Evolutionary conservation across 495 filamentous ascomycete species (phyloP).

Genomic region (Aspergillus ellipticus): DNA sequence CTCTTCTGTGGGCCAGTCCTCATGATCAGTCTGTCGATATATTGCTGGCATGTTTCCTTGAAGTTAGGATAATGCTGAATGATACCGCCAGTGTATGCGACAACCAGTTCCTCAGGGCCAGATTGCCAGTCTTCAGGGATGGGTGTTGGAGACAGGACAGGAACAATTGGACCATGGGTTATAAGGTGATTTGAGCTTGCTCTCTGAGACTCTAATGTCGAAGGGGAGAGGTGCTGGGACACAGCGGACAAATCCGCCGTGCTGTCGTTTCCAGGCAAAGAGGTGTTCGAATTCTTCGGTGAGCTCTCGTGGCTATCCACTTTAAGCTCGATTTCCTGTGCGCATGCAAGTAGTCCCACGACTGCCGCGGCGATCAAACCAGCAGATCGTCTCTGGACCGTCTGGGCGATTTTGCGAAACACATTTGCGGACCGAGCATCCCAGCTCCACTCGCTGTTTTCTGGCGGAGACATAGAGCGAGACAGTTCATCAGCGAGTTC

Average conservation of each 20-base stretch:
- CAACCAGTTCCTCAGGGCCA: constrained; percentile 59
- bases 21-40: constrained; percentile 61
- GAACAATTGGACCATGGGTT: constrained; percentile 40
- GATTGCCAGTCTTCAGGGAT: constrained; percentile 42
- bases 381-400: constrained; percentile 65
- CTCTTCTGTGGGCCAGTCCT: constrained; percentile 50
- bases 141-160: constrained; percentile 35
- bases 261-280: constrained; percentile 29
- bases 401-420: constrained; percentile 58
- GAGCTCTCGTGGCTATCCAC: constrained; percentile 41
- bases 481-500: constrained; percentile 50
- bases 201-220: not conserved
- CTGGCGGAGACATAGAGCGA: constrained; percentile 48
- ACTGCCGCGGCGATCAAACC: constrained; percentile 69
- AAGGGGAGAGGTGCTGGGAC: constrained; percentile 4
- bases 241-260: constrained; percentile 11
- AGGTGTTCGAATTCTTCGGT: constrained; percentile 25
- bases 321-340: constrained; percentile 57
- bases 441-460: constrained; percentile 54
- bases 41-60: constrained; percentile 62
- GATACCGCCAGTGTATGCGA: constrained; percentile 76
- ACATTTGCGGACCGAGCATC: constrained; percentile 50
- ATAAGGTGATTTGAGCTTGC: constrained; percentile 7
- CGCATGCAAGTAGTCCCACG: constrained; percentile 62
- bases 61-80: constrained; percentile 75